Conservation (phyloP, 2,329 filamentous ascomycete genomes). For the Hirsutella minnesotensis region DNA sequence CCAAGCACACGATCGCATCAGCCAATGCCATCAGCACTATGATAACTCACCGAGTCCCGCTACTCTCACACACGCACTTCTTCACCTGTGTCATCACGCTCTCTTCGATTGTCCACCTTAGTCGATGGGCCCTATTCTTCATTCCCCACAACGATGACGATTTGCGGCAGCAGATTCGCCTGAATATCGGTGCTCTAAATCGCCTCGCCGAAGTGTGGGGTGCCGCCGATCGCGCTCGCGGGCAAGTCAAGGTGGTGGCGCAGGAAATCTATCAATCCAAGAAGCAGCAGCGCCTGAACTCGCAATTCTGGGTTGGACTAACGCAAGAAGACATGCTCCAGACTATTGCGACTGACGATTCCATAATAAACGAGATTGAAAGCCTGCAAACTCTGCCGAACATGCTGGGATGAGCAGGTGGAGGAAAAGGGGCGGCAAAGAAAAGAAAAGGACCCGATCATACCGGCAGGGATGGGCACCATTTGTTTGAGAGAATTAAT, state of each 20-base stretch:
- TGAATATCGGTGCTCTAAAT: constrained; percentile 68
- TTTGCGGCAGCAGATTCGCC: constrained; percentile 61
- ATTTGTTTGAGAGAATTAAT: no score
- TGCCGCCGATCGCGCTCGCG: constrained; percentile 56
- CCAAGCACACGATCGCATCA: constrained; percentile 67
- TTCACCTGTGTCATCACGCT: constrained; percentile 72
- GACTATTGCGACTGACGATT: constrained; percentile 44
- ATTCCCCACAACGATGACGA: constrained; percentile 50
- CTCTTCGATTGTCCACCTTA: constrained; percentile 70
- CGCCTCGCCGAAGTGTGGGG: constrained; percentile 60
- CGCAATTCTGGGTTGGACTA: constrained; percentile 42
- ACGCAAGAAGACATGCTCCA: constrained; percentile 43
- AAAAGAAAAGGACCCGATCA: not conserved
- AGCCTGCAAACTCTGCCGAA: constrained; percentile 12
- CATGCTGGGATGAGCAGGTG: constrained; percentile 9
- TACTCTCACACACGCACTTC: constrained; percentile 69
- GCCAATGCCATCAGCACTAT: constrained; percentile 68
- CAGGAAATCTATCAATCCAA: constrained; percentile 56
- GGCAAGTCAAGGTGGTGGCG: constrained; percentile 68
- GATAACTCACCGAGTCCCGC: constrained; percentile 59
- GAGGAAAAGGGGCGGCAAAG: not conserved
- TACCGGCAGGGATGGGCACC: no score
- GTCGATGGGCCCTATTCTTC: constrained; percentile 59
- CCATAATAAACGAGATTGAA: constrained; percentile 47
- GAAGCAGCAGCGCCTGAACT: constrained; percentile 41